These are phyloP conservation scores for Linaria vulgaris DNA, from an alignment of 257 asterid genomes.

Conservation along the genomic window DNA sequence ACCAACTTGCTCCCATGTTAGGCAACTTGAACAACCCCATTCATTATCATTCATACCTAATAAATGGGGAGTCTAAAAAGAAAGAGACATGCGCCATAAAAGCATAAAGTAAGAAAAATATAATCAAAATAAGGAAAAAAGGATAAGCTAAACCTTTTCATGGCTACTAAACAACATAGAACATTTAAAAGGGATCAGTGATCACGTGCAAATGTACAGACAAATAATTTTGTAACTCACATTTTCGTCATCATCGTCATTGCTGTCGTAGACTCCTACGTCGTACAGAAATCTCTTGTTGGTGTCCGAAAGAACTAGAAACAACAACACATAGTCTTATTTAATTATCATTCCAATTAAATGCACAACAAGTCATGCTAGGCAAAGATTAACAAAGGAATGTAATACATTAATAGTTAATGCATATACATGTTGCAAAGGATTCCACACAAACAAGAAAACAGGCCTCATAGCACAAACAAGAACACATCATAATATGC, in stretches of 20 bases:
- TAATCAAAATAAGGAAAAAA: neutral
- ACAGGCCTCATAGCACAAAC: too few species aligned
- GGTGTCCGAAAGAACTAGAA: slow-evolving; percentile 73
- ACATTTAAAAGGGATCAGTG: neutral
- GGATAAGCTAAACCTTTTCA: neutral
- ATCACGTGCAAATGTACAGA: neutral
- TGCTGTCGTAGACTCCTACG: slow-evolving; percentile 71
- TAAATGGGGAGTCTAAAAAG: neutral
- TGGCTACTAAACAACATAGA: neutral
- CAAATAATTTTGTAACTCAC: slow-evolving; percentile 32
- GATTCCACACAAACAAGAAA: too few species aligned
- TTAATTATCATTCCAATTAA: slow-evolving; percentile 18
- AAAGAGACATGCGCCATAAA: neutral
- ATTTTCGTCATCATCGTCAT: slow-evolving; percentile 68
- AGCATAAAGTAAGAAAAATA: neutral
- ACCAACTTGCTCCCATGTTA: neutral
- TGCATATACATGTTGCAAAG: too few species aligned
- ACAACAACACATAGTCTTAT: slow-evolving; percentile 29
- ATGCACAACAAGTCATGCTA: slow-evolving; percentile 20
- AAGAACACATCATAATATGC: too few species aligned
- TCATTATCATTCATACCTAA: neutral
- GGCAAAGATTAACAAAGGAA: slow-evolving; percentile 1
- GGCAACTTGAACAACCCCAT: neutral
- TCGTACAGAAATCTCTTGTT: slow-evolving; percentile 83
- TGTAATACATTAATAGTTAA: too few species aligned